A percentile compares a stretch with the other conserved stretches of the same genome.
Evolutionary conservation across 192 early-diverging fungal genomes (phyloP).

Genomic region (Coemansia umbellata): DNA sequence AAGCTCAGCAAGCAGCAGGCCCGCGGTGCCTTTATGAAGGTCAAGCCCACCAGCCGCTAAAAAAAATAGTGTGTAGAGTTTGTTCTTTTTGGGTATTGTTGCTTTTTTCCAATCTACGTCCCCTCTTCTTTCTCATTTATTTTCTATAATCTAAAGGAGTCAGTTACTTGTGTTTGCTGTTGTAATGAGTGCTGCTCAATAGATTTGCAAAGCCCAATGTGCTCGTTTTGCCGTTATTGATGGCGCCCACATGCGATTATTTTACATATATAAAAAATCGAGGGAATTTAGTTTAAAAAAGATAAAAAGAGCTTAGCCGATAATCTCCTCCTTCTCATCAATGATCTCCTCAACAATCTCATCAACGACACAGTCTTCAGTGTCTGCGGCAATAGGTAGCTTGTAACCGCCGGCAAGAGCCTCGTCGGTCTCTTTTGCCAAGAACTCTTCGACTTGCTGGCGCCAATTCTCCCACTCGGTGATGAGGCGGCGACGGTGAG

Average conservation of each 20-base stretch:
- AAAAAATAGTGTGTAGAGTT: too few species aligned
- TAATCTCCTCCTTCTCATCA: slow-evolving; percentile 51
- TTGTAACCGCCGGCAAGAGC: slow-evolving; percentile 59
- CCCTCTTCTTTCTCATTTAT: too few species aligned
- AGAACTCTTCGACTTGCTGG: slow-evolving; percentile 51
- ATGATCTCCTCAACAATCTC: slow-evolving; percentile 77
- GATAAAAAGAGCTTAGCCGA: slow-evolving; percentile 13
- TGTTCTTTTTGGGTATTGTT: too few species aligned
- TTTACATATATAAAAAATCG: not conserved
- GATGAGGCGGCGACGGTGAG: slow-evolving; percentile 67
- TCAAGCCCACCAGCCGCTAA: slow-evolving; percentile 44
- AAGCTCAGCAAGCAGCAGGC: slow-evolving; percentile 46
- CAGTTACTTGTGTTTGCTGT: too few species aligned
- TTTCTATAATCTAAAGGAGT: too few species aligned
- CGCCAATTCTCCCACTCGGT: slow-evolving; percentile 86
- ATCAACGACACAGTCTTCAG: slow-evolving; percentile 83
- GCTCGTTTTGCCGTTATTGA: too few species aligned
- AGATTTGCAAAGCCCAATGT: too few species aligned
- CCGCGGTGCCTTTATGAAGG: slow-evolving; percentile 37
- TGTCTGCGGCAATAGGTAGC: slow-evolving; percentile 77
- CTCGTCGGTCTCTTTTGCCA: slow-evolving; percentile 56
- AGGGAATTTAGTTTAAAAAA: not conserved
- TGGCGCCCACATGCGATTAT: too few species aligned
- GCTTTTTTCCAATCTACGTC: too few species aligned
- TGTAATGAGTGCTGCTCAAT: too few species aligned